Evolutionary conservation across 768 basidiomycete genomes (phyloP).

Genomic region (Mycena venus): DNA sequence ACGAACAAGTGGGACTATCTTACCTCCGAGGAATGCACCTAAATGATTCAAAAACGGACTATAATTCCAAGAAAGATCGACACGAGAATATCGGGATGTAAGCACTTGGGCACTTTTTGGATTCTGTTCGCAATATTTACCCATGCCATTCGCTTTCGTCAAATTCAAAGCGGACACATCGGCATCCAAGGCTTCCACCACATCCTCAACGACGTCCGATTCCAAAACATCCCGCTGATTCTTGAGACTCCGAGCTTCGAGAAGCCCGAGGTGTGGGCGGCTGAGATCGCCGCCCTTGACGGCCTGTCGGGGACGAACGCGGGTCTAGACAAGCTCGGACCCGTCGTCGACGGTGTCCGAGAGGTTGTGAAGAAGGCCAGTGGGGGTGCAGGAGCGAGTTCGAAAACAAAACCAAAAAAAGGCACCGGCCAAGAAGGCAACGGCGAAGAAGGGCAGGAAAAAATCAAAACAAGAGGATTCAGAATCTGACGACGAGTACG

Average conservation of each 20-base stretch:
- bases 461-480: slow-evolving; percentile 7
- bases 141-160: too few species aligned
- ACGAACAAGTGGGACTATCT: slow-evolving; percentile 73
- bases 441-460: slow-evolving; percentile 30
- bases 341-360: slow-evolving; percentile 22
- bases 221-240: slow-evolving; percentile 80
- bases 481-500: slow-evolving; percentile 6
- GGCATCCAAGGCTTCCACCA: slow-evolving; percentile 73
- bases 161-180: slow-evolving; percentile 72
- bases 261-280: slow-evolving; percentile 75
- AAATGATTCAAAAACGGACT: slow-evolving; percentile 82
- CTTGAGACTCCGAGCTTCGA: slow-evolving; percentile 87
- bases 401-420: slow-evolving; percentile 25
- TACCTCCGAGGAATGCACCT: slow-evolving; percentile 89
- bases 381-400: background rate
- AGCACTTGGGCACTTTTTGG: too few species aligned
- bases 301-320: slow-evolving; percentile 44
- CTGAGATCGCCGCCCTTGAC: slow-evolving; percentile 77
- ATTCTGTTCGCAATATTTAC: too few species aligned
- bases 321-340: slow-evolving; percentile 20
- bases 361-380: slow-evolving; percentile 24
- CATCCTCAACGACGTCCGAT: slow-evolving; percentile 77
- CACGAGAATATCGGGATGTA: slow-evolving; percentile 91
- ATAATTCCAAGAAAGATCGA: slow-evolving; percentile 78
- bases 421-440: slow-evolving; percentile 8